These are phyloP conservation scores for Diutina pseudorugosa DNA, from an alignment of 1,139 yeast species.

Conservation along the genomic window DNA sequence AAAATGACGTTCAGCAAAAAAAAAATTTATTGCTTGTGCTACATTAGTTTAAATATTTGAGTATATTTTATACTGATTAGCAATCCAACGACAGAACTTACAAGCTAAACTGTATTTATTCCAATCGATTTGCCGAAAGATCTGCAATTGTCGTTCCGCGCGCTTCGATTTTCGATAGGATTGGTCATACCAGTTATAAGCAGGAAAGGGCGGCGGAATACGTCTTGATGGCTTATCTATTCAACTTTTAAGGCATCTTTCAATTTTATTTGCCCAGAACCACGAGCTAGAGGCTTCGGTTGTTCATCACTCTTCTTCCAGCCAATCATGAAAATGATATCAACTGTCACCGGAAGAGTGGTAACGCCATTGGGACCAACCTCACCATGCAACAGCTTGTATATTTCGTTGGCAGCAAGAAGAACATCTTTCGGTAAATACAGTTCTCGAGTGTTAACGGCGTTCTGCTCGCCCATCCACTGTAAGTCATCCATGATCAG, in stretches of 20 bases:
- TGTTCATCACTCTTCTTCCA: conserved; percentile 69
- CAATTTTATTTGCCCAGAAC: conserved; percentile 54
- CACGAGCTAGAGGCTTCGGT: conserved; percentile 64
- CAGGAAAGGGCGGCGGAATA: neutral
- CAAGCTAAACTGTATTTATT: too few relatives aligned
- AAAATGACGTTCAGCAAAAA: too few relatives aligned
- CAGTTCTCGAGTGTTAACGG: conserved; percentile 46
- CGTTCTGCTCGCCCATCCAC: conserved; percentile 78
- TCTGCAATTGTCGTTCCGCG: neutral
- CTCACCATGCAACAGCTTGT: conserved; percentile 61
- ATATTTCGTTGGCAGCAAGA: conserved; percentile 67
- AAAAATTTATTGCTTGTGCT: too few relatives aligned
- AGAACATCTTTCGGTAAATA: conserved; percentile 52
- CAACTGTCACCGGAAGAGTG: conserved; percentile 51
- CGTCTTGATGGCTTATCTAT: neutral
- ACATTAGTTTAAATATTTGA: too few relatives aligned
- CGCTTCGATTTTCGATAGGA: neutral
- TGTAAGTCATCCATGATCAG: conserved; percentile 62
- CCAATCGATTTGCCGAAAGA: too few relatives aligned
- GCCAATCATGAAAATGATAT: conserved; percentile 75
- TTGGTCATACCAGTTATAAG: neutral
- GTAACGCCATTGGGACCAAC: conserved; percentile 29
- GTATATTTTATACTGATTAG: too few relatives aligned
- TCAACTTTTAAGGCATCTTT: conserved; percentile 31
- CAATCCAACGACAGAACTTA: too few relatives aligned